Percentiles rank a stretch among this genome's conserved stretches.
phyloP scores from a whole-genome alignment of 345 rosid species.

The Aethionema arabicum region DNA sequence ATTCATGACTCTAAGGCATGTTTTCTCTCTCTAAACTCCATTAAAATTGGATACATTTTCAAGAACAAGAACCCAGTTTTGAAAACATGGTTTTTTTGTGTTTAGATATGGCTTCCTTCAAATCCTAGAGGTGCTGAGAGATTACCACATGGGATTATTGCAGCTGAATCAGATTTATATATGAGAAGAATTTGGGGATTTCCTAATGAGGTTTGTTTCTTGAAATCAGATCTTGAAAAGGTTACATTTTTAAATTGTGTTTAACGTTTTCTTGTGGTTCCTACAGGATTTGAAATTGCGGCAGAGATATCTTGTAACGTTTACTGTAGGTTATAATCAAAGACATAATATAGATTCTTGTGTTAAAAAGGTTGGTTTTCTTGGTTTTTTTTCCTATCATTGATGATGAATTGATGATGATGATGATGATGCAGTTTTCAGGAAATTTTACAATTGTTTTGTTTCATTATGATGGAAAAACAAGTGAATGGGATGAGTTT shows the following conservation, averaged over 20 bases:
- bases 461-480: slow-evolving; percentile 83
- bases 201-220: slow-evolving; percentile 70
- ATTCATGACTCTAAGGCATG: slow-evolving; percentile 52
- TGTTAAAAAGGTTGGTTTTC: slow-evolving; percentile 65
- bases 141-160: slow-evolving; percentile 82
- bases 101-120: slow-evolving; percentile 74
- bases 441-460: slow-evolving; percentile 79
- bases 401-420: slow-evolving; percentile 31
- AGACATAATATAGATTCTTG: slow-evolving; percentile 61
- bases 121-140: slow-evolving; percentile 90
- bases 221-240: neutral
- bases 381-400: neutral
- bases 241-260: slow-evolving; percentile 10
- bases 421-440: slow-evolving; percentile 55
- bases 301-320: slow-evolving; percentile 75
- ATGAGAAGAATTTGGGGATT: slow-evolving; percentile 87
- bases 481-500: slow-evolving; percentile 83
- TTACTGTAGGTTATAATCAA: slow-evolving; percentile 81
- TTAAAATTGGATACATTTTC: slow-evolving; percentile 20
- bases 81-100: neutral
- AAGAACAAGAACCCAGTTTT: slow-evolving; percentile 3
- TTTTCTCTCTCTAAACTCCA: neutral
- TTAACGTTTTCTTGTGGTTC: slow-evolving; percentile 1
- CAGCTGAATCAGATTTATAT: slow-evolving; percentile 75
- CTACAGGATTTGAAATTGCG: slow-evolving; percentile 71